phyloP scores from a whole-genome alignment of 2,329 filamentous ascomycete species.

The Botrytis porri region DNA sequence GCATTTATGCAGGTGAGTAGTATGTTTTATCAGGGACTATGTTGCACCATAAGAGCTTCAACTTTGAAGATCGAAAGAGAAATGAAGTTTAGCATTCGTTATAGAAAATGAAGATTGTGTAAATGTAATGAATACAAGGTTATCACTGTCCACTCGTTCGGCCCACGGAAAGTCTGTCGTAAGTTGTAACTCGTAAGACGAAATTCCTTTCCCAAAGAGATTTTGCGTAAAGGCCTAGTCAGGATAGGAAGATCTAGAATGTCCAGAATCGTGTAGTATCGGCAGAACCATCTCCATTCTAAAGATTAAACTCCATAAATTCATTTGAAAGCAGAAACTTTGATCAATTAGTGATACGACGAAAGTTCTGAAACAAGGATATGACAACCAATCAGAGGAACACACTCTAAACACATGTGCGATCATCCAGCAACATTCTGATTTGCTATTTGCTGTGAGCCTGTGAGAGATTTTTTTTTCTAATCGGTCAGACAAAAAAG shows the following conservation, averaged over 20 bases:
- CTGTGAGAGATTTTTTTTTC: not conserved
- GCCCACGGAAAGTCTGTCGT: not conserved
- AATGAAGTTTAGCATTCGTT: not conserved
- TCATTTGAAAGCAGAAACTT: not conserved
- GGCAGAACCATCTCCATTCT: not conserved
- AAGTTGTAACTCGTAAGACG: not conserved
- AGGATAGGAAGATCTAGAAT: not conserved
- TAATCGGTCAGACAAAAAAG: constrained; percentile 9
- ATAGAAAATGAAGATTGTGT: not conserved
- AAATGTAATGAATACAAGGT: not conserved
- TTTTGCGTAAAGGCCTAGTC: not conserved
- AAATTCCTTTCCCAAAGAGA: not conserved
- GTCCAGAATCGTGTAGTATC: not conserved
- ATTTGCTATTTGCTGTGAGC: too few species aligned
- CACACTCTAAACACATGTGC: not conserved
- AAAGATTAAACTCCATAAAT: not conserved
- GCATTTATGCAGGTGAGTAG: constrained; percentile 4
- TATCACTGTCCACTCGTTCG: not conserved
- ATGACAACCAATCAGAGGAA: not conserved
- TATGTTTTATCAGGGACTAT: not conserved
- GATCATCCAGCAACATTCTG: not conserved
- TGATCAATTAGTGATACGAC: not conserved
- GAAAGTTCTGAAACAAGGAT: constrained; percentile 9
- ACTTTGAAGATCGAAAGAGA: constrained; percentile 3
- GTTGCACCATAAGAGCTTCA: not conserved